These are phyloP conservation scores for Ilex paraguariensis DNA, from an alignment of 305 asterid genomes.

Conservation along the genomic window DNA sequence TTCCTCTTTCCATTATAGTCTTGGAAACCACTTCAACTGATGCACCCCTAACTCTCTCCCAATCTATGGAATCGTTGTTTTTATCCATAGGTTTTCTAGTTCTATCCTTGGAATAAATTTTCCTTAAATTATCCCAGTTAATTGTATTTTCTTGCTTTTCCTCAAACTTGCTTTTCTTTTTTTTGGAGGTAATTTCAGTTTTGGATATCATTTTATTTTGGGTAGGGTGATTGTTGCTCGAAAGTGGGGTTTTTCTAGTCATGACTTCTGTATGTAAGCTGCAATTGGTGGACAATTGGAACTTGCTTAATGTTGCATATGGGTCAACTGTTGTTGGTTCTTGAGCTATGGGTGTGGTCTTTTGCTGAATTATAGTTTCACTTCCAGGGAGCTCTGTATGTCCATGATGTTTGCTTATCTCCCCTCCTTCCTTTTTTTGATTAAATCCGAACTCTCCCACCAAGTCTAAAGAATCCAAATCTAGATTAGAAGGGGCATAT, in stretches of 20 bases:
- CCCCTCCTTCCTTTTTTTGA: not conserved
- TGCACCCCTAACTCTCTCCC: slow-evolving; percentile 52
- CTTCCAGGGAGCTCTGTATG: not conserved
- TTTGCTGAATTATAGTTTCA: slow-evolving; percentile 4
- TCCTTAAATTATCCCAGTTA: slow-evolving; percentile 52
- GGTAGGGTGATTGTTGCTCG: not conserved
- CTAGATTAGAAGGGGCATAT: no score
- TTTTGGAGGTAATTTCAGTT: slow-evolving; percentile 1
- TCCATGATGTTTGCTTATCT: slow-evolving; percentile 10
- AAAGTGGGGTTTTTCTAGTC: not conserved
- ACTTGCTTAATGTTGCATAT: slow-evolving; percentile 1
- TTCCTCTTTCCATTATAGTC: slow-evolving; percentile 38
- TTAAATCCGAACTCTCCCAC: not conserved
- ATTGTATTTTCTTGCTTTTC: slow-evolving; percentile 9
- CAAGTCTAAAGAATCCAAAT: not conserved
- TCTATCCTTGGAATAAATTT: slow-evolving; percentile 8
- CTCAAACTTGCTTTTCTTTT: slow-evolving; percentile 7
- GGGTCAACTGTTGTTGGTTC: slow-evolving; percentile 2
- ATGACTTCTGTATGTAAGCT: not conserved
- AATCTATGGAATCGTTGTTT: slow-evolving; percentile 36
- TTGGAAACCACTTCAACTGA: slow-evolving; percentile 23
- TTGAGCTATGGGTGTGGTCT: not conserved
- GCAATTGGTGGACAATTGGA: slow-evolving; percentile 1
- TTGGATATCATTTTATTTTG: not conserved
- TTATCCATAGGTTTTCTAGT: slow-evolving; percentile 7